These are phyloP conservation scores for Scedosporium dehoogii DNA, from an alignment of 2,329 filamentous ascomycete genomes.

Conservation along the genomic window DNA sequence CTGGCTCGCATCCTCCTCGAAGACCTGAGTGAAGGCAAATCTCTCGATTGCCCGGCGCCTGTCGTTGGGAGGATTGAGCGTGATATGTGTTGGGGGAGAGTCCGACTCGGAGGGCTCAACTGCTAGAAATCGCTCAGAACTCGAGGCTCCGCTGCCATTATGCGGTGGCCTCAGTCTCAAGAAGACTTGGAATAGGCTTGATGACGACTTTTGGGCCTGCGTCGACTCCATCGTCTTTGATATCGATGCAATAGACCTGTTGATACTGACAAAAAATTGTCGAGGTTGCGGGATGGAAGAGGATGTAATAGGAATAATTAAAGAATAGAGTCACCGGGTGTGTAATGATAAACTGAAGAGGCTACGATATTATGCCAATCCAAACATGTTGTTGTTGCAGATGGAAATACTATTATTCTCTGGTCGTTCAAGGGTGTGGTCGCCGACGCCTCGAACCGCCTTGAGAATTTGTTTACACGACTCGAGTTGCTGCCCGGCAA, in stretches of 20 bases:
- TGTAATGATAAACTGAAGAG: neutral
- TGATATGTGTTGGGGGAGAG: slow-evolving; percentile 55
- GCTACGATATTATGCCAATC: neutral
- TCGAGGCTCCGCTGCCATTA: slow-evolving; percentile 19
- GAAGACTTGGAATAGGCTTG: slow-evolving; percentile 79
- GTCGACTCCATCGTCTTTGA: slow-evolving; percentile 20
- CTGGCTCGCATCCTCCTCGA: slow-evolving; percentile 77
- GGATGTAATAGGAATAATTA: neutral
- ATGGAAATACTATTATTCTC: neutral
- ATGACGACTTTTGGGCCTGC: slow-evolving; percentile 21
- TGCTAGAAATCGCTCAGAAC: slow-evolving; percentile 61
- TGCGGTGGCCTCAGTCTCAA: slow-evolving; percentile 66
- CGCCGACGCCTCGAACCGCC: neutral
- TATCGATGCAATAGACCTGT: neutral
- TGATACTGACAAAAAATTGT: neutral
- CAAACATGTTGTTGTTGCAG: neutral
- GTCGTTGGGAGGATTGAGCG: slow-evolving; percentile 71
- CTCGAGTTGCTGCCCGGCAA: neutral
- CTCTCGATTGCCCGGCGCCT: slow-evolving; percentile 82
- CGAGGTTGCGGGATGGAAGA: neutral
- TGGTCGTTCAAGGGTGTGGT: neutral
- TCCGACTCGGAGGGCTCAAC: slow-evolving; percentile 51
- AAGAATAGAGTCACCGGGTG: neutral
- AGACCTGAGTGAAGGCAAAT: slow-evolving; percentile 89
- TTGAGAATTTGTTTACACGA: neutral